Evolutionary conservation across 192 early-diverging fungal genomes (phyloP), one percentile per base, ranked within the genome.

Genomic region (Powellomyces hirtus): DNA sequence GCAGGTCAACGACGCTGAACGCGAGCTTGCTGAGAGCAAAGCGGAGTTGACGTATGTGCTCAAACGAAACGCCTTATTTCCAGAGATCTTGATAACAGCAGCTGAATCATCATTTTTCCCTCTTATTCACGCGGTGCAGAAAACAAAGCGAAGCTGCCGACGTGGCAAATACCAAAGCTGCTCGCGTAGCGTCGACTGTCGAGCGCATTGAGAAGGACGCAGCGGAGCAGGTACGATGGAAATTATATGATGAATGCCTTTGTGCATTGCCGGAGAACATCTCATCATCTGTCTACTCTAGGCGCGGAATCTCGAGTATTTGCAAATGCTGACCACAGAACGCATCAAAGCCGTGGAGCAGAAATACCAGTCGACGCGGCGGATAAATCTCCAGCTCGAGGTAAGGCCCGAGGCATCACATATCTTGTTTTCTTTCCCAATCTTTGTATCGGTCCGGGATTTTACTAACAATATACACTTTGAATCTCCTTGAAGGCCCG

Each of bases 331-430:
- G 34, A 40, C 45, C 13, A 31, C 45, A 0, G 68, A 62, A 30
- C 40, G 51, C 26, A 38, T 72, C 36, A 65, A 56, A 38, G 62
- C 62, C 26, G 62, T 72, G 6, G 70, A 72, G 29, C 50, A 45
- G 22, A 64, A 64, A 30, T 72, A 72, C 38, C 58, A 55, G 30
- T 58, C 53, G 16, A 24, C 42, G 7, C 55, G 50, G 38, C 26
- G 56, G 31, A 51, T 71, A 34, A 71, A 71, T 38, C 14, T 50
- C 11, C 69, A 71, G 44, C 52, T 71, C 10, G 35, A 71, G 60
- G 69, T 53, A 52, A 27, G 59, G 37, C n/a, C n/a, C n/a, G n/a
- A n/a, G n/a, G n/a, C n/a, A n/a, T n/a, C n/a, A n/a, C n/a, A n/a
- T n/a, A n/a, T n/a, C n/a, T n/a, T n/a, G n/a, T n/a, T n/a, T n/a